A percentile compares a stretch with the other conserved stretches of the same genome.
phyloP scores from a whole-genome alignment of 2,329 filamentous ascomycete species.

The Aphanoascus verrucosus region DNA sequence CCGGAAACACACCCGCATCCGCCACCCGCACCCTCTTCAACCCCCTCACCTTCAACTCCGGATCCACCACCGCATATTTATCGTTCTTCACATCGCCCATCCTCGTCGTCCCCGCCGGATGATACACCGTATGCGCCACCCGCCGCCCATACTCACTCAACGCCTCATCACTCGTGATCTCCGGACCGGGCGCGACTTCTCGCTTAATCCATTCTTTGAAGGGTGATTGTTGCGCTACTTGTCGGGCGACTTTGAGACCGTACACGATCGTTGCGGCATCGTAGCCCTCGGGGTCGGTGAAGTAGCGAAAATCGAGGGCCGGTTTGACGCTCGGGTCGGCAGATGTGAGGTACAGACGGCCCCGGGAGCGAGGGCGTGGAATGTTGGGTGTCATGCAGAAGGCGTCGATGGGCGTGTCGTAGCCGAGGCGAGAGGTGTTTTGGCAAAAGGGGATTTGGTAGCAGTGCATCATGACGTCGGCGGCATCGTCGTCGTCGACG shows the following conservation, averaged over 20 bases:
- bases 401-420: slow-evolving; percentile 58
- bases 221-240: slow-evolving; percentile 61
- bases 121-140: slow-evolving; percentile 80
- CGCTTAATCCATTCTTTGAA: slow-evolving; percentile 76
- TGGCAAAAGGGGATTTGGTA: slow-evolving; percentile 89
- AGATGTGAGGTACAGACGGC: slow-evolving; percentile 66
- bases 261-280: slow-evolving; percentile 71
- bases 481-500: slow-evolving; percentile 61
- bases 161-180: slow-evolving; percentile 64
- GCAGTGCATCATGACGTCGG: slow-evolving; percentile 93
- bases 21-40: slow-evolving; percentile 66
- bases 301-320: slow-evolving; percentile 78
- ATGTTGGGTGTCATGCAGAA: slow-evolving; percentile 95
- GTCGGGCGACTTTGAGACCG: slow-evolving; percentile 65
- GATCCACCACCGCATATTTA: slow-evolving; percentile 67
- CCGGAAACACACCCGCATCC: slow-evolving; percentile 79
- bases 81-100: slow-evolving; percentile 68
- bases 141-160: slow-evolving; percentile 70
- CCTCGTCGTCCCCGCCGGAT: slow-evolving; percentile 79
- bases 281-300: slow-evolving; percentile 76
- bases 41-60: slow-evolving; percentile 59
- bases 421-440: slow-evolving; percentile 74
- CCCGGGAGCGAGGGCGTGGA: slow-evolving; percentile 66
- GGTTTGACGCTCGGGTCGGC: slow-evolving; percentile 66
- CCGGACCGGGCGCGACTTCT: slow-evolving; percentile 67